These are phyloP conservation scores for Fremontodendron californicum DNA, from an alignment of 345 rosid genomes.

Conservation along the genomic window DNA sequence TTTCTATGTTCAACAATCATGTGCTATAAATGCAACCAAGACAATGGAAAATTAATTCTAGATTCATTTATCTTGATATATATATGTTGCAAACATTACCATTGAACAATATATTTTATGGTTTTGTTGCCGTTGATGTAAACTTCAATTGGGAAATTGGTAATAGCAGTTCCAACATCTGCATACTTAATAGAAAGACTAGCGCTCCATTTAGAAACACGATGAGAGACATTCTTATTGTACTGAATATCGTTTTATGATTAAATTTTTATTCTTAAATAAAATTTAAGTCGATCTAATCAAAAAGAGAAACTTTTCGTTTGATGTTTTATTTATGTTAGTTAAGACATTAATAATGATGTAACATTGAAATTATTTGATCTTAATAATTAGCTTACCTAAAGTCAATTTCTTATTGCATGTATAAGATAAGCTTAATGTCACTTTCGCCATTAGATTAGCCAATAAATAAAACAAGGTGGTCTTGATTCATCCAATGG, in stretches of 20 bases:
- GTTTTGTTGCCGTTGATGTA: no score
- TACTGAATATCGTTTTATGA: no score
- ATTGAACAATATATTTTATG: no score
- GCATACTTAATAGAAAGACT: no score
- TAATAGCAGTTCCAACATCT: no score
- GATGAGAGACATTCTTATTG: no score
- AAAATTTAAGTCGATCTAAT: neutral
- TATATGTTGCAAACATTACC: no score
- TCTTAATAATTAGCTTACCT: neutral
- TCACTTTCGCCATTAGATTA: neutral
- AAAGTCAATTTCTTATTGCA: neutral
- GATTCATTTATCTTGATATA: neutral
- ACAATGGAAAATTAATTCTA: no score
- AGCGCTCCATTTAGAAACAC: no score
- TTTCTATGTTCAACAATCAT: neutral
- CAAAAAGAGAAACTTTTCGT: neutral
- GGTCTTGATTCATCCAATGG: neutral
- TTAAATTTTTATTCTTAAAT: neutral
- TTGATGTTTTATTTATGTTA: neutral
- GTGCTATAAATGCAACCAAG: neutral
- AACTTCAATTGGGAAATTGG: neutral
- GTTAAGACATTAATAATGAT: neutral
- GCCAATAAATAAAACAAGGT: neutral
- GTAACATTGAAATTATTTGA: neutral
- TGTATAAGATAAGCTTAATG: neutral